Base-by-base conservation (phyloP, 345 rosid species). In the Syzygium aqueum region DNA sequence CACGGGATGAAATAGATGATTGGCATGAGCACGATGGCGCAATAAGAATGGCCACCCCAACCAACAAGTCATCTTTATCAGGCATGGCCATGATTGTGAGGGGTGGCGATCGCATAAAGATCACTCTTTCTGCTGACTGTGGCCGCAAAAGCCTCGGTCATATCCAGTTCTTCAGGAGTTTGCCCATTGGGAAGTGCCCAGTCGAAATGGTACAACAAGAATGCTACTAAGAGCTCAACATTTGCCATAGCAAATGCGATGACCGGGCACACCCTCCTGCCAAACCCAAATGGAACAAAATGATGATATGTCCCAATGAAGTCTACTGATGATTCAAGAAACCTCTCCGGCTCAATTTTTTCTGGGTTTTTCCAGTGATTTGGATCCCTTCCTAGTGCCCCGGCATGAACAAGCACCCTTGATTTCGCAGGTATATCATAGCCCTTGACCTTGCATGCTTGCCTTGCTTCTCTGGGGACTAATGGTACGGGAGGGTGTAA, bases 401-500 rank as follows among this genome's bases (percentile, higher is more conserved):
- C 86, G 11, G 23, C 52, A 37, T 89, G 87, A 28, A 87, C 51
- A 6, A 87, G 27, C 11, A 83, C 53, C 65, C 4, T 53, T 16
- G 89, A 61, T 6, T 88, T 85, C 1, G 51, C 49, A 0, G 90
- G 88, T 53, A 92, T 84, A 13, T 90, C 88, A n/a, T 88, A 89
- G 30, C 92, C 93, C 27, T 15, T 51, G 77, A 92, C 83, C 52
- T 65, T 51, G 56, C 85, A 80, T 2, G 33, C 43, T 16, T 90
- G 85, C n/a, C 86, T 50, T 33, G 80, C 22, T 87, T 88, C 90
- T 89, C 90, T 86, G 30, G 91, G 88, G 12, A 89, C 16, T 27
- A 90, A 23, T 19, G 93, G 89, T 3, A 46, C 85, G 14, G 92
- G 77, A 77, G 90, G 92, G 77, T 86, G 90, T 37, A 92, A 21